Base-by-base conservation (phyloP, 2,329 filamentous ascomycete genomes). In the Trichoderma gracile region DNA sequence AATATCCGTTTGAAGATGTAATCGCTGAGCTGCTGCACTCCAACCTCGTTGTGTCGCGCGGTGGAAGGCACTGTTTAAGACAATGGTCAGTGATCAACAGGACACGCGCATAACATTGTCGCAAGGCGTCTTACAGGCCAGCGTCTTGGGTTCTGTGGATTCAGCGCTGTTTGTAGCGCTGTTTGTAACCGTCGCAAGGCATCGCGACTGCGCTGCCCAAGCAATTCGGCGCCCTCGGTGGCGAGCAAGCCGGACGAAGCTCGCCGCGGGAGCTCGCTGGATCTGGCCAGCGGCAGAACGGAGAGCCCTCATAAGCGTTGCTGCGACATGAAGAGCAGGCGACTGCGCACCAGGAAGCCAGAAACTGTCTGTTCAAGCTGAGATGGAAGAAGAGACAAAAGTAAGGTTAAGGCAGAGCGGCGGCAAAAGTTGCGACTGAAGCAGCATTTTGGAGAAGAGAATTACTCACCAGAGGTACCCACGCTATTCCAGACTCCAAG, bases 1-100 rank as follows among this genome's bases (percentile, higher is more conserved):
- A 99, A 99, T 47, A 99, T 79, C 77, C 98, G 95, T 1, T 85
- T 74, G 76, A 94, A 91, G 50, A 99, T 83, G 79, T 93, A 84
- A 65, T 84, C 82, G 81, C 93, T 97, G 70, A 99, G 81, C 73
- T 98, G 94, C 78, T 99, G 95, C 45, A 99, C 92, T 60, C 92
- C 92, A 71, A 99, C 93, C 70, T 96, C 91, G 78, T 96, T 99
- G 80, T 90, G 92, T 69, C 95, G 88, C 55, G 92, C 82, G 64
- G 84, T 78, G 7, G 85, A 83, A 0, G 78, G 73, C 33, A 84
- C 80, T 82, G 67, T 33, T 21, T 23, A 25, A 12, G 42, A 33
- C 17, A 43, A 64, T 23, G 55, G 65, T 45, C 21, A 56, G 42
- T 21, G 17, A 46, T 33, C 45, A 23, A 52, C 21, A n/a, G 15